These are phyloP conservation scores for Lentinula raphanica DNA, from an alignment of 768 basidiomycete species.

Conservation along the genomic window DNA sequence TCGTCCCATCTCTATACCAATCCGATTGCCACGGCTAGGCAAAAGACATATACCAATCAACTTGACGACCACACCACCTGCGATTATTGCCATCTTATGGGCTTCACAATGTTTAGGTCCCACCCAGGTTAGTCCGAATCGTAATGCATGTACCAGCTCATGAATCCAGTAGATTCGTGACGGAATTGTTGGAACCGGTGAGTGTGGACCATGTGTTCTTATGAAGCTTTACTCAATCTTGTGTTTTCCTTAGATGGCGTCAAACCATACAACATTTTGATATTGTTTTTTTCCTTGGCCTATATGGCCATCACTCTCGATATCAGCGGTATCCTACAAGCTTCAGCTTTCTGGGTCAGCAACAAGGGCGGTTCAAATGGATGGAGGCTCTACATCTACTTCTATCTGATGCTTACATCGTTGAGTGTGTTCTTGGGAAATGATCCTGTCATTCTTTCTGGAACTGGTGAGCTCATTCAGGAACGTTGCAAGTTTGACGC, in stretches of 20 bases:
- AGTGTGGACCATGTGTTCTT: not conserved
- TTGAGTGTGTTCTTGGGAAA: conserved; percentile 84
- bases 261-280: conserved; percentile 89
- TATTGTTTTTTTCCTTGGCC: conserved; percentile 85
- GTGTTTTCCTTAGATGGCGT: conserved; percentile 45
- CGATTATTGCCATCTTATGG: conserved; percentile 49
- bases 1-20: conserved; percentile 36
- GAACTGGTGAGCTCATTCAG: conserved; percentile 37
- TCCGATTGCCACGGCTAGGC: conserved; percentile 26
- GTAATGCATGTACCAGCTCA: not conserved
- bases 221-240: not conserved
- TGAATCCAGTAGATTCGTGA: conserved; percentile 40
- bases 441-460: conserved; percentile 89
- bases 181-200: conserved; percentile 67
- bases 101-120: conserved; percentile 50
- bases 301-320: conserved; percentile 93
- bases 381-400: conserved; percentile 67
- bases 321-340: conserved; percentile 79
- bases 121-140: conserved; percentile 13
- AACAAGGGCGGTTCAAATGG: conserved; percentile 69
- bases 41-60: conserved; percentile 34
- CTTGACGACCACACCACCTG: conserved; percentile 50
- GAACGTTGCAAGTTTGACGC: not conserved
- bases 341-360: conserved; percentile 86
- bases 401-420: conserved; percentile 78